These are phyloP conservation scores for Solanum arcanum DNA, from an alignment of 257 asterid species.

Conservation along the genomic window DNA sequence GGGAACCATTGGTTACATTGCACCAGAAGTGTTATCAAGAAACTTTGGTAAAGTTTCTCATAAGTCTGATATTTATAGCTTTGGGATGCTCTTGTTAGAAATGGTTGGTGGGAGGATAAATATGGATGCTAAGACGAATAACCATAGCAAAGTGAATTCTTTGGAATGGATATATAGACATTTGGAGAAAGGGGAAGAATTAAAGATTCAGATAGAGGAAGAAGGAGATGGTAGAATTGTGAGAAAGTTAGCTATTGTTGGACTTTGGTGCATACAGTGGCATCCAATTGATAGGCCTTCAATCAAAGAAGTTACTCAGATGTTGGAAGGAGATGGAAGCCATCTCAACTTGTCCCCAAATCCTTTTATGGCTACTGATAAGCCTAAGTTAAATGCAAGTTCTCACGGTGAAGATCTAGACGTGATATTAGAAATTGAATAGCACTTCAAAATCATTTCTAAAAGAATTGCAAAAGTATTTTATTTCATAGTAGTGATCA, in stretches of 20 bases:
- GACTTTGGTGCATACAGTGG: neutral
- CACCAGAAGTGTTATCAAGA: neutral
- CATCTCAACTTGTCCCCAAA: neutral
- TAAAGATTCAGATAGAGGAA: neutral
- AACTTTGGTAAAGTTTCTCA: neutral
- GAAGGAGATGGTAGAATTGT: neutral
- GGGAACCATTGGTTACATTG: neutral
- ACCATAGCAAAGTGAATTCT: neutral
- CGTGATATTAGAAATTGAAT: neutral
- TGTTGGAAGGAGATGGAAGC: neutral
- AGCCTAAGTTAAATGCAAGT: neutral
- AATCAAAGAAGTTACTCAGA: neutral
- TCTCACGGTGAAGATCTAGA: neutral
- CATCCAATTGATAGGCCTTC: neutral
- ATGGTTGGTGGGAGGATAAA: neutral
- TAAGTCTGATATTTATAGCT: neutral
- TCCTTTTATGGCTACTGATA: neutral
- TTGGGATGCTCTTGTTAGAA: neutral
- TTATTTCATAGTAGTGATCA: no score
- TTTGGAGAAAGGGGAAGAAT: neutral
- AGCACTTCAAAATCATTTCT: neutral
- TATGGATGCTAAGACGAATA: neutral
- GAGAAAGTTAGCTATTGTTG: neutral
- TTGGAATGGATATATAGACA: neutral
- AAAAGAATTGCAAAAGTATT: neutral